Evolutionary conservation across 2,329 filamentous ascomycete genomes (phyloP).

Genomic region (Septoria linicola): DNA sequence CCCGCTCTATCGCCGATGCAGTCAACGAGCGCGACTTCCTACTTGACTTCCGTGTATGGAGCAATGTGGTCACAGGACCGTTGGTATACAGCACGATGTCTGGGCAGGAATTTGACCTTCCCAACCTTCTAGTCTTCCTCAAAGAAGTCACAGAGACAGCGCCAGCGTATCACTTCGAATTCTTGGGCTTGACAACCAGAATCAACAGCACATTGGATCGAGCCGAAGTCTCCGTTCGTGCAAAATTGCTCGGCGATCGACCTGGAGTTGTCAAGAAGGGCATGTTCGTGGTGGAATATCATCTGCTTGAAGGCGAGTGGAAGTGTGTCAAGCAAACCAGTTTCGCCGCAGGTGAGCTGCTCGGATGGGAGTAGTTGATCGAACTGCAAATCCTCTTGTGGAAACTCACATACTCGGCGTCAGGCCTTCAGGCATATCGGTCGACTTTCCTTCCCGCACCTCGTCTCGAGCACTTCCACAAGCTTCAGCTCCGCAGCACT

Average conservation of each 20-base stretch:
- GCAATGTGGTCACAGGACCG: not conserved
- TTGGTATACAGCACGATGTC: not conserved
- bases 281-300: not conserved
- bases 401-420: no score
- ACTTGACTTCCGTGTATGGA: not conserved
- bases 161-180: not conserved
- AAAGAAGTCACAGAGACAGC: not conserved
- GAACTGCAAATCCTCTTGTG: no score
- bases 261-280: slow-evolving; percentile 3
- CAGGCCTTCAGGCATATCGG: not conserved
- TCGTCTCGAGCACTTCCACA: slow-evolving; percentile 7
- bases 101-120: not conserved
- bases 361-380: not conserved
- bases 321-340: slow-evolving; percentile 1
- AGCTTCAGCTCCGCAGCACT: slow-evolving; percentile 8
- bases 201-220: slow-evolving; percentile 1
- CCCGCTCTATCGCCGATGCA: not conserved
- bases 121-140: not conserved
- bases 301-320: not conserved
- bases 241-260: not conserved
- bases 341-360: slow-evolving; percentile 2
- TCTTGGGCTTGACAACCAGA: not conserved
- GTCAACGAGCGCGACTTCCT: slow-evolving; percentile 8
- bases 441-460: no score
- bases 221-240: not conserved